These are phyloP conservation scores for Eugenia klotzschiana DNA, from an alignment of 441 rosid genomes.

Conservation along the genomic window DNA sequence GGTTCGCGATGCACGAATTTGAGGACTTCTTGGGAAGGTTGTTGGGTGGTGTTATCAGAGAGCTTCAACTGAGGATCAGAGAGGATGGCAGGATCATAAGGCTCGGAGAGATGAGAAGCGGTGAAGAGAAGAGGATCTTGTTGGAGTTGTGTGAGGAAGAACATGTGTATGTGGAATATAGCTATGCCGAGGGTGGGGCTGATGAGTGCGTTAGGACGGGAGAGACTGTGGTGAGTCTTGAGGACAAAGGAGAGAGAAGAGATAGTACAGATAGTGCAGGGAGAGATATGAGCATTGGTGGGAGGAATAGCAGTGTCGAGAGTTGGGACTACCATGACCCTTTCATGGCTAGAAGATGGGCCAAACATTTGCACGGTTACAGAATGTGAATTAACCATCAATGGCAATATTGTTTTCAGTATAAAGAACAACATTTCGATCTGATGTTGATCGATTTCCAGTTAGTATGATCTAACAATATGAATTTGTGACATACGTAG, in stretches of 20 bases:
- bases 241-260: conserved; percentile 22
- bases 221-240: conserved; percentile 31
- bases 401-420: not conserved
- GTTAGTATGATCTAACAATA: not conserved
- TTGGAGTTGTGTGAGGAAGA: conserved; percentile 34
- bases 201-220: conserved; percentile 44
- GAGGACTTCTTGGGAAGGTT: conserved; percentile 51
- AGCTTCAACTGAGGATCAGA: conserved; percentile 51
- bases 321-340: conserved; percentile 67
- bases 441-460: not conserved
- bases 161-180: conserved; percentile 37
- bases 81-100: conserved; percentile 39
- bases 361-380: conserved; percentile 64
- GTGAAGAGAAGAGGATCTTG: conserved; percentile 51
- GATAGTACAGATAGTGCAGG: conserved; percentile 12
- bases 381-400: conserved; percentile 21
- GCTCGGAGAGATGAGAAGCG: conserved; percentile 52
- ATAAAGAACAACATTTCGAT: not conserved
- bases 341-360: conserved; percentile 80
- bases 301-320: conserved; percentile 45
- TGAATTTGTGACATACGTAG: not conserved
- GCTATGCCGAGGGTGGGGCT: conserved; percentile 48
- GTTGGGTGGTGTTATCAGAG: conserved; percentile 43
- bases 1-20: conserved; percentile 65
- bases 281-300: conserved; percentile 22